phyloP scores from a whole-genome alignment of 2,329 filamentous ascomycete species.

The Coniochaeta sp. region DNA sequence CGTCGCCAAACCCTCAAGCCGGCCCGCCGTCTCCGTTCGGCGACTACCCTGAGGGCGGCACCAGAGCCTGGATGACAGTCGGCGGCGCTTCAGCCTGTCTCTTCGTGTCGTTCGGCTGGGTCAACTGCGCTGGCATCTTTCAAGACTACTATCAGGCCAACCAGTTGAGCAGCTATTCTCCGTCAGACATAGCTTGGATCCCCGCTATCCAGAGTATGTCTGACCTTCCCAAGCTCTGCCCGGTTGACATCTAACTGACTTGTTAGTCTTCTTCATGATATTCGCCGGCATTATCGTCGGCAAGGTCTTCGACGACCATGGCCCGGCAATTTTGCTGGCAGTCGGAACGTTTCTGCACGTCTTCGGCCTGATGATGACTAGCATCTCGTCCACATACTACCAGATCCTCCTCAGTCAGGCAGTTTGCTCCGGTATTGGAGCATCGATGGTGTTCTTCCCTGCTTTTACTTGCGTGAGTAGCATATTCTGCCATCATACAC shows the following conservation, averaged over 20 bases:
- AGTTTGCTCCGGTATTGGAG: slow-evolving; percentile 15
- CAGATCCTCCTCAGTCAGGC: slow-evolving; percentile 21
- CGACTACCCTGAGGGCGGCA: no score
- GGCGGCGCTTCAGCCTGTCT: slow-evolving; percentile 7
- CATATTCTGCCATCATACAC: slow-evolving; percentile 12
- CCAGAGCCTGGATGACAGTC: slow-evolving; percentile 8
- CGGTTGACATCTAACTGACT: not conserved
- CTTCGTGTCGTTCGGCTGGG: slow-evolving; percentile 18
- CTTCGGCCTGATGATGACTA: slow-evolving; percentile 53
- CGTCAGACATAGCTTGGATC: slow-evolving; percentile 43
- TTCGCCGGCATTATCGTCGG: slow-evolving; percentile 32
- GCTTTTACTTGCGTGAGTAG: slow-evolving; percentile 22
- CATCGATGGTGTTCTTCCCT: slow-evolving; percentile 11
- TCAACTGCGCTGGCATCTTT: slow-evolving; percentile 33
- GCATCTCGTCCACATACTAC: slow-evolving; percentile 27
- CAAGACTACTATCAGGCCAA: slow-evolving; percentile 41
- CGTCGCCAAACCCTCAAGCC: no score
- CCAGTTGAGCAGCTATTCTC: slow-evolving; percentile 32
- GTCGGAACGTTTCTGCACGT: slow-evolving; percentile 43
- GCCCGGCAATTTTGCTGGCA: slow-evolving; percentile 43
- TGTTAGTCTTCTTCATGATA: slow-evolving; percentile 18
- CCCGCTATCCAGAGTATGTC: slow-evolving; percentile 29
- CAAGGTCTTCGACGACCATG: slow-evolving; percentile 49
- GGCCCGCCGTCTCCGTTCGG: no score
- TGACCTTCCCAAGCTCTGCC: not conserved